Base-by-base conservation (phyloP, 257 asterid genomes). In the Solanum boliviense region DNA sequence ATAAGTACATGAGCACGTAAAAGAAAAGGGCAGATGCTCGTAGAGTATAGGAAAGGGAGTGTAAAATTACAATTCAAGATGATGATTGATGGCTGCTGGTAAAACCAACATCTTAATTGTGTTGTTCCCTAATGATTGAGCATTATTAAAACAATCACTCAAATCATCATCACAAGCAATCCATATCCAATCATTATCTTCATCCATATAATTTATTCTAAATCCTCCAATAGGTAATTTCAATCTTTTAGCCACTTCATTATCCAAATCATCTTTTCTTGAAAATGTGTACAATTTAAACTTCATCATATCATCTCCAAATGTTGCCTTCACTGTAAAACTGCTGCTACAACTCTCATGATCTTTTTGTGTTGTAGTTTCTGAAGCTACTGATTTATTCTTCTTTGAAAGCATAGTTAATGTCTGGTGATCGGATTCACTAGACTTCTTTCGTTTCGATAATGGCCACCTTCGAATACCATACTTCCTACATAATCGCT, bases 381-480 rank as follows among this genome's bases (percentile, higher is more conserved):
- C 70, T 82, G 44, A 82, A 46, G 44, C 58, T 29, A 31, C 52
- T 29, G 85, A 52, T 48, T 31, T 82, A 20, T 48, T 48, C 68
- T 82, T 82, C 70, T 48, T 82, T 18, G 85, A 38, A 48, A 82
- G 18, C 16, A 16, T 25, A 38, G 31, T 46, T 48, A 48, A 18
- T 82, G 70, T 25, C 41, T 82, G 7, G 29, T 9, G 4, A 18
- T 48, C 44, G 0, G 70, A 82, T 18, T 82, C 70, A 4, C 16
- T 18, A 52, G 27, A 29, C 44, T 46, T 82, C 70, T 82, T 82
- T 5, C 85, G 70, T 82, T 82, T 82, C 20, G 85, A 48, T 31
- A 96, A 95, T 79, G 99, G 98, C 99, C 98, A 96, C 36, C 98
- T 92, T 44, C 94, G 92, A 87, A 96, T 96, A 81, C 98, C 99